These are phyloP conservation scores for Cardamine occulta DNA, from an alignment of 345 rosid genomes.

Conservation along the genomic window DNA sequence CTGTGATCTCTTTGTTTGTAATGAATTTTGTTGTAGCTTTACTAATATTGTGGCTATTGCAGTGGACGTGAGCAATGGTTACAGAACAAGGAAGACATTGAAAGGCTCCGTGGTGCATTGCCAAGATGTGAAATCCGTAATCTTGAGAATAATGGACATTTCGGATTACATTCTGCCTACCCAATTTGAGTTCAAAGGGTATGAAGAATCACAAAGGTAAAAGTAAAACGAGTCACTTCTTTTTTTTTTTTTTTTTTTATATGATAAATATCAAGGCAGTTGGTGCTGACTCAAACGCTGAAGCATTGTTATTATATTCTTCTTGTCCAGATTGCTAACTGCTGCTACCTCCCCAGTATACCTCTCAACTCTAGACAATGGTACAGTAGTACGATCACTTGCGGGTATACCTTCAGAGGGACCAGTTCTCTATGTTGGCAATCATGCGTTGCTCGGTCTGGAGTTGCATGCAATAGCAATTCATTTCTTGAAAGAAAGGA, in stretches of 20 bases:
- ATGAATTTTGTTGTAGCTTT: background rate
- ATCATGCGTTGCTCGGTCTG: slow-evolving; percentile 73
- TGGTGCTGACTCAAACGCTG: background rate
- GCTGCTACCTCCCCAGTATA: slow-evolving; percentile 51
- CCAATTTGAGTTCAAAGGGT: slow-evolving; percentile 52
- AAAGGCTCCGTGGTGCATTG: slow-evolving; percentile 50
- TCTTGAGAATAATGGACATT: slow-evolving; percentile 56
- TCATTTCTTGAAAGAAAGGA: slow-evolving; percentile 56
- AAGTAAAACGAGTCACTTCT: background rate
- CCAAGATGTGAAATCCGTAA: slow-evolving; percentile 59
- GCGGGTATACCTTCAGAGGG: slow-evolving; percentile 80
- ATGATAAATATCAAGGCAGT: background rate
- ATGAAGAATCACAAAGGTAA: slow-evolving; percentile 47
- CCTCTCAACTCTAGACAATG: slow-evolving; percentile 76
- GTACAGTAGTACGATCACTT: slow-evolving; percentile 73
- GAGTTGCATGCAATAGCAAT: slow-evolving; percentile 54
- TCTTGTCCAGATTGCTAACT: slow-evolving; percentile 47
- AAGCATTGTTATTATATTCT: too few species aligned
- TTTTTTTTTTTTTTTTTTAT: too few species aligned
- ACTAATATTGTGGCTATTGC: slow-evolving; percentile 11
- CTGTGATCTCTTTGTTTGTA: background rate
- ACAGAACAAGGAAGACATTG: slow-evolving; percentile 67
- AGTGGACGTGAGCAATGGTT: slow-evolving; percentile 78
- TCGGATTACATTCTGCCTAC: slow-evolving; percentile 63
- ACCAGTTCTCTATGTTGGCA: slow-evolving; percentile 73